Conservation (phyloP, 1,139 yeast species). For the Pichia sp. region DNA sequence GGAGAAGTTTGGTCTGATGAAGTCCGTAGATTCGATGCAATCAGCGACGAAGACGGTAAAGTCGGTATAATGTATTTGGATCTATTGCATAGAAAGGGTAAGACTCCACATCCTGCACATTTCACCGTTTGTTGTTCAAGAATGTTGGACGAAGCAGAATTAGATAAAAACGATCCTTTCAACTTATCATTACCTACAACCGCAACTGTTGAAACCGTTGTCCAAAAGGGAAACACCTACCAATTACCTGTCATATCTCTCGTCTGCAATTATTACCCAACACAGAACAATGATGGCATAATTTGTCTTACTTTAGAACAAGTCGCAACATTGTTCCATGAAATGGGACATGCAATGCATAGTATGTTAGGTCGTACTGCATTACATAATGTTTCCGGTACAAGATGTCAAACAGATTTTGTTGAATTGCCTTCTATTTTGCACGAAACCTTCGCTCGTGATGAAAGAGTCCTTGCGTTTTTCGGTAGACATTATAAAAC, state of each 20-base stretch:
- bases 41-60: constrained; percentile 54
- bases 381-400: constrained; percentile 90
- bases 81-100: constrained; percentile 59
- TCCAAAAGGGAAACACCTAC: constrained; percentile 42
- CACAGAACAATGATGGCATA: constrained; percentile 19
- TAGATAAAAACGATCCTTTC: constrained; percentile 30
- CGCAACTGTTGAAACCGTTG: constrained; percentile 38
- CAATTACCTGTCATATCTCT: constrained; percentile 90
- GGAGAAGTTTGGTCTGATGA: constrained; percentile 95
- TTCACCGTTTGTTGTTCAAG: constrained; percentile 97
- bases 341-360: constrained; percentile 99
- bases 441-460: constrained; percentile 91
- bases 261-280: constrained; percentile 75
- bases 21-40: constrained; percentile 78
- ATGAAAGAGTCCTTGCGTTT: constrained; percentile 67
- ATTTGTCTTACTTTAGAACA: constrained; percentile 69
- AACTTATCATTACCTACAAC: constrained; percentile 25
- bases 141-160: constrained; percentile 51
- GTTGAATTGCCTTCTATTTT: constrained; percentile 94
- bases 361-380: constrained; percentile 93
- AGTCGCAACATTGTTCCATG: constrained; percentile 93
- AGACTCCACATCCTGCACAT: constrained; percentile 82
- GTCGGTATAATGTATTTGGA: constrained; percentile 71
- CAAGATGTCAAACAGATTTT: constrained; percentile 94
- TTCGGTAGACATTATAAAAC: constrained; percentile 78